phyloP scores from a whole-genome alignment of 352 stramenopile genomes.

The Pythium sukuiense region DNA sequence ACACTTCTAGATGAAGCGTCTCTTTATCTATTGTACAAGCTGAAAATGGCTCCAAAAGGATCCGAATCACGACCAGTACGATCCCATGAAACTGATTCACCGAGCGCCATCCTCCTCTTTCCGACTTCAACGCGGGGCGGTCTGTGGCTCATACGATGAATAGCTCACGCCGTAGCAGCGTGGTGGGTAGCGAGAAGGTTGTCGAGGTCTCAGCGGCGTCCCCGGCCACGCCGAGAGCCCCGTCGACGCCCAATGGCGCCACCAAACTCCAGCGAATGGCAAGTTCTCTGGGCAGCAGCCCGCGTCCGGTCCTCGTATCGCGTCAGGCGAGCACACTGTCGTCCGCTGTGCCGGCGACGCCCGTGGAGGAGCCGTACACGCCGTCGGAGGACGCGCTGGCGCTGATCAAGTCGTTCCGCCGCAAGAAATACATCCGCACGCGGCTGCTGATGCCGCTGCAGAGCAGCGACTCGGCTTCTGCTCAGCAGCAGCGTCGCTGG shows the following conservation, averaged over 20 bases:
- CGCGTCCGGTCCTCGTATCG: background rate
- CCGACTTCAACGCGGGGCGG: background rate
- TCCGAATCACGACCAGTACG: background rate
- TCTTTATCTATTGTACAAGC: slow-evolving; percentile 1
- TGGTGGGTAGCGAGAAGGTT: slow-evolving; percentile 2
- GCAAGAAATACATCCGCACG: slow-evolving; percentile 51
- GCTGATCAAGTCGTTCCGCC: slow-evolving; percentile 42
- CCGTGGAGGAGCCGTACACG: slow-evolving; percentile 19
- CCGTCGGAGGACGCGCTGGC: slow-evolving; percentile 6
- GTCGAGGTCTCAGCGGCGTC: slow-evolving; percentile 11
- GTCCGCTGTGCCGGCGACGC: background rate
- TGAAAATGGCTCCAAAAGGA: background rate
- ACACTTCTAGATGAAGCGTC: background rate
- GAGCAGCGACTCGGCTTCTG: slow-evolving; percentile 22
- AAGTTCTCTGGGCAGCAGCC: background rate
- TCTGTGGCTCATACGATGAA: background rate
- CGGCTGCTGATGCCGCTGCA: slow-evolving; percentile 45
- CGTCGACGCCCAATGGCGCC: background rate
- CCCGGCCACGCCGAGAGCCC: background rate
- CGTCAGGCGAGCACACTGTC: slow-evolving; percentile 4
- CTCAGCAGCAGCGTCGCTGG: slow-evolving; percentile 11
- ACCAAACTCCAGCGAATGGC: slow-evolving; percentile 16
- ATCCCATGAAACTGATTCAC: slow-evolving; percentile 3
- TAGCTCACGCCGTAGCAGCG: background rate
- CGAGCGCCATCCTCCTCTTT: background rate